Evolutionary conservation across 768 basidiomycete genomes (phyloP), one percentile per base, ranked within the genome.

Genomic region (Sarcodon aspratus): DNA sequence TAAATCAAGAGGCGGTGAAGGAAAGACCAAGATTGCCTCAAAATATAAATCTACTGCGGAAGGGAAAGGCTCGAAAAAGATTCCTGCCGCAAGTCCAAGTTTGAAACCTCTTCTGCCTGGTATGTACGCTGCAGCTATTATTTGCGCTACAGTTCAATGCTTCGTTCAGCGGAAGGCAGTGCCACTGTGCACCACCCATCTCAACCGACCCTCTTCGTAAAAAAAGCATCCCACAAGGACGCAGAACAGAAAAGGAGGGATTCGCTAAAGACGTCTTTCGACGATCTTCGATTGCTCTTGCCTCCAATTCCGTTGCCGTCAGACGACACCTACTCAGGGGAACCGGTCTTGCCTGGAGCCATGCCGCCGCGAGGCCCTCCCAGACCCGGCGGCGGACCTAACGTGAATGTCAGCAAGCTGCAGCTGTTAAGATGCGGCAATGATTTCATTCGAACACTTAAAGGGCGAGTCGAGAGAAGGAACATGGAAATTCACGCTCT

Each of bases 171-270:
- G 17, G 40, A 42, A 42, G 40, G 17, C 40, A 13, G 8, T 27
- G 17, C 40, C 9, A n/a, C 3, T 27, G 21, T 27, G 21, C 21
- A 27, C 21, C 55, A 13, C 7, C 54, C 51, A 49, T 44, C 34
- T 35, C 59, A 57, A 54, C 76, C 59, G 40, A 63, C 64, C 37
- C 66, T 65, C 31, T 72, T 72, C 34, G 64, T 75, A 44, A 76
- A 79, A 51, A 90, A 89, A 63, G 83, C 82, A 31, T 88, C 88
- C 7, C 89, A 99, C 66, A 98, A 97, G 66, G 88, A 83, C 10
- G 96, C 96, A 6, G 96, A 99, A 65, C 96, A 99, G 63, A 93
- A 94, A 62, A 85, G 96, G 42, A 82, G 96, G 8, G 95, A 99
- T 65, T 93, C 90, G 40, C 79, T 98, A 51, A 99, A 98, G 69